These are phyloP conservation scores for Phragmites australis DNA, from an alignment of 176 grass and related monocot species.

Conservation along the genomic window DNA sequence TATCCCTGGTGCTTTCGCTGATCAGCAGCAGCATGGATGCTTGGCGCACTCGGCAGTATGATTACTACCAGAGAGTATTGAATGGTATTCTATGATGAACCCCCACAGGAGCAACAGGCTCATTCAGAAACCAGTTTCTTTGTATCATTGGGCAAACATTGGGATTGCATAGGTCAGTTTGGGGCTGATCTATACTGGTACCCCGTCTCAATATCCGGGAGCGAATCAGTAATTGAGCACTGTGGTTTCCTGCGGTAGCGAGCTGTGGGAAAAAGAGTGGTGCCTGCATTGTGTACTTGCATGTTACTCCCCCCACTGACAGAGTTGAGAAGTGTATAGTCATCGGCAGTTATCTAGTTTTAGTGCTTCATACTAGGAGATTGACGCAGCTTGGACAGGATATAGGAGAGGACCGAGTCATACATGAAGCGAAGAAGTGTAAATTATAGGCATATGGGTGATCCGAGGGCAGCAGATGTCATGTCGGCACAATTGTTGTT, in stretches of 20 bases:
- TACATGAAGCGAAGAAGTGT: constrained; percentile 44
- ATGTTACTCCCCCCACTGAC: not conserved
- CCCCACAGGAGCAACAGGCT: not conserved
- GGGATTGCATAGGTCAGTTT: constrained; percentile 43
- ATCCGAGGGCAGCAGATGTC: not conserved
- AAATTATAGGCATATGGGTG: constrained; percentile 51
- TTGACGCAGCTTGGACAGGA: constrained; percentile 42
- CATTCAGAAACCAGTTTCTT: constrained; percentile 31
- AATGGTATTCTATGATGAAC: constrained; percentile 89
- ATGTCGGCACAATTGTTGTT: constrained; percentile 12
- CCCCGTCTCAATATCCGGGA: not conserved
- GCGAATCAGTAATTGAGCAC: constrained; percentile 1
- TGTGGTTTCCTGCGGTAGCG: not conserved
- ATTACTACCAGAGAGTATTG: constrained; percentile 95
- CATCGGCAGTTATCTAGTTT: constrained; percentile 50
- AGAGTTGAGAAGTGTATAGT: constrained; percentile 57
- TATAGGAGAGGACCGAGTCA: constrained; percentile 31
- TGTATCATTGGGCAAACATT: constrained; percentile 36
- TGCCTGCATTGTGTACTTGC: constrained; percentile 20
- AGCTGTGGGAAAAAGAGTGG: not conserved
- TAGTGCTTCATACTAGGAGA: constrained; percentile 43
- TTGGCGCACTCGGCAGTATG: constrained; percentile 95
- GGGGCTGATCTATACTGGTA: constrained; percentile 33
- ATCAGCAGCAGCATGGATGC: constrained; percentile 99
- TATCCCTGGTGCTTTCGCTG: constrained; percentile 93